Evolutionary conservation across 495 filamentous ascomycete species (phyloP), one percentile per base, ranked within the genome.

Genomic region (Xylaria acuta): DNA sequence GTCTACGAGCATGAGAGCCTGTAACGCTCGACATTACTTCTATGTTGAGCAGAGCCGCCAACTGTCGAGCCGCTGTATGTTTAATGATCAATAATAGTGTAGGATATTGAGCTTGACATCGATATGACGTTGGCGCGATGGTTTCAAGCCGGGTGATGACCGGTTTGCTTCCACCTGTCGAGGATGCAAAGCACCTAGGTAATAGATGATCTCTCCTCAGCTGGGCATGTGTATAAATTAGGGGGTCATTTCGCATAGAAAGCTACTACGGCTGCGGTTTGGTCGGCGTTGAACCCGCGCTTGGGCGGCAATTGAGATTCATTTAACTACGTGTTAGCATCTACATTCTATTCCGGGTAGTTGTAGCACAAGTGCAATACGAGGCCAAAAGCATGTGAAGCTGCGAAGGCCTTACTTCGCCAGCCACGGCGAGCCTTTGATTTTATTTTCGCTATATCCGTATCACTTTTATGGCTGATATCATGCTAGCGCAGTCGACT

Each of bases 161-260:
- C 53, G 49, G 38, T 11, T 56, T 59, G 53, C 34, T 59, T n/a
- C 64, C 41, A 40, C 62, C 53, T 67, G 56, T 65, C 71, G 71
- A 74, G 69, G 67, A 71, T 54, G 75, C 49, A 73, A 71, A 32
- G 20, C 22, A 40, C 49, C 65, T 30, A 18, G 63, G 63, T 68
- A 69, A 77, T 73, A 74, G 76, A 78, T 56, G 74, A 77, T 79
- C 75, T 79, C 77, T 78, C 77, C 75, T 79, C 77, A 59, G 75
- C 72, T 76, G 56, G 71, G 41, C 54, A 72, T 69, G 63, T 79
- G 75, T 79, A 79, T 77, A 73, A 77, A 76, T 75, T 76, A 75
- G 72, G 74, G 69, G 75, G 72, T 76, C 65, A 74, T 49, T 69
- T 73, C 64, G 76, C 75, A 78, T 70, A 78, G 76, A 79, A 73